Conservation (phyloP, 768 basidiomycete species). For the Collybia sordida region DNA sequence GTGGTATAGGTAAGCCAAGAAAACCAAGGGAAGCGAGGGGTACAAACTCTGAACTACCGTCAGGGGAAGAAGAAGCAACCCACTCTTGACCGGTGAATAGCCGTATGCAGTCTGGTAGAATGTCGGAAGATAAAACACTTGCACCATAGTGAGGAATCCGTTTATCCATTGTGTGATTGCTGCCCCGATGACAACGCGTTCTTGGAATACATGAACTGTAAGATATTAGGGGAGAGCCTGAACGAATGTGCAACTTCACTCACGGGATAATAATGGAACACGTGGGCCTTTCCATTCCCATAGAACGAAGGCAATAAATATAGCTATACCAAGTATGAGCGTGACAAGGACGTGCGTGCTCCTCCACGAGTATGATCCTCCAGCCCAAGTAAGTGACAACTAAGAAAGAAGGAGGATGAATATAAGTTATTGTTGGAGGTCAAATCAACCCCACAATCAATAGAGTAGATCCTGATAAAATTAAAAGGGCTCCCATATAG, state of each 20-base stretch:
- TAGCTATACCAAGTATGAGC: constrained; percentile 37
- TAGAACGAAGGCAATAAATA: constrained; percentile 43
- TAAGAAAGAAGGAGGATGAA: neutral
- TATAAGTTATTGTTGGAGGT: neutral
- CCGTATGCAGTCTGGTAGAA: no score
- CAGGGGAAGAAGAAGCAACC: no score
- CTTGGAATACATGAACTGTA: no score
- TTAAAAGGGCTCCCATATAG: constrained; percentile 45
- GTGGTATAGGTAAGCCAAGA: neutral
- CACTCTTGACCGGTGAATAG: no score
- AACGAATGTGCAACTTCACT: constrained; percentile 5
- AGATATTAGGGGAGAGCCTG: no score
- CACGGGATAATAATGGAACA: constrained; percentile 55
- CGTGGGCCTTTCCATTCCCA: constrained; percentile 55
- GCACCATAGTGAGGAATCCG: no score
- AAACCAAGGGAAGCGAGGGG: constrained; percentile 16
- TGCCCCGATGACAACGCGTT: no score
- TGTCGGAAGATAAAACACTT: no score
- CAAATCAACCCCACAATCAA: constrained; percentile 38
- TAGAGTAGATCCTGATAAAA: constrained; percentile 46
- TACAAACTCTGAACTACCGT: constrained; percentile 19
- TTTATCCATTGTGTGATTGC: no score
- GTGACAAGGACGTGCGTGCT: constrained; percentile 49
- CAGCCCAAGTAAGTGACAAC: constrained; percentile 38
- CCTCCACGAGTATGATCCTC: constrained; percentile 52